These are phyloP conservation scores for Fusarium multiceps DNA, from an alignment of 2,329 filamentous ascomycete species.

Conservation along the genomic window DNA sequence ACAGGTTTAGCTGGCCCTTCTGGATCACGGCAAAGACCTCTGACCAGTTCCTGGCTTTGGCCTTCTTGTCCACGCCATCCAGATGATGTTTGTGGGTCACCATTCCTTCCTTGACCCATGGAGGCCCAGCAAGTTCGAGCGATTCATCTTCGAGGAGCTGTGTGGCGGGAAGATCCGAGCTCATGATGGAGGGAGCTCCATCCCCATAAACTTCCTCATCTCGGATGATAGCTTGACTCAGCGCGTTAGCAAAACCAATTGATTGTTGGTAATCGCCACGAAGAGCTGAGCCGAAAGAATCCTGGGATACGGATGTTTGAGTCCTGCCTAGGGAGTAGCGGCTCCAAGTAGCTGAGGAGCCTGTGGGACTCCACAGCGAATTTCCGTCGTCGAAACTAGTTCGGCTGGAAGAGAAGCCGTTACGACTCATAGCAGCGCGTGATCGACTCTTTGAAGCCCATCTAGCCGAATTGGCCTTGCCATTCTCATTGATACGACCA, in stretches of 20 bases:
- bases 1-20: slow-evolving; percentile 92
- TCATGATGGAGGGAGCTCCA: slow-evolving; percentile 61
- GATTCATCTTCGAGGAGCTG: slow-evolving; percentile 91
- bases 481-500: slow-evolving; percentile 73
- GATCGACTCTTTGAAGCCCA: slow-evolving; percentile 91
- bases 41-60: slow-evolving; percentile 93
- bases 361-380: slow-evolving; percentile 87
- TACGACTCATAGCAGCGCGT: slow-evolving; percentile 76
- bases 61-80: slow-evolving; percentile 88
- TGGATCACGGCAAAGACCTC: slow-evolving; percentile 97
- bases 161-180: slow-evolving; percentile 68
- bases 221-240: slow-evolving; percentile 95
- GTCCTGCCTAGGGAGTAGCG: slow-evolving; percentile 92
- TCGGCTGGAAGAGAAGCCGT: slow-evolving; percentile 87
- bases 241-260: slow-evolving; percentile 95
- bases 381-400: slow-evolving; percentile 93
- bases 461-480: slow-evolving; percentile 67
- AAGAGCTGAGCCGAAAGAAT: slow-evolving; percentile 84
- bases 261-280: slow-evolving; percentile 91
- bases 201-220: slow-evolving; percentile 76
- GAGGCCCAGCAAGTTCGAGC: slow-evolving; percentile 90
- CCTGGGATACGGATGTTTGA: slow-evolving; percentile 89
- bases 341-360: slow-evolving; percentile 94
- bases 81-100: slow-evolving; percentile 97
- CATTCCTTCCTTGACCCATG: slow-evolving; percentile 97